Evolutionary conservation across 2,329 filamentous ascomycete genomes (phyloP), one percentile per base, ranked within the genome.

Genomic region (Neonectria magnoliae): DNA sequence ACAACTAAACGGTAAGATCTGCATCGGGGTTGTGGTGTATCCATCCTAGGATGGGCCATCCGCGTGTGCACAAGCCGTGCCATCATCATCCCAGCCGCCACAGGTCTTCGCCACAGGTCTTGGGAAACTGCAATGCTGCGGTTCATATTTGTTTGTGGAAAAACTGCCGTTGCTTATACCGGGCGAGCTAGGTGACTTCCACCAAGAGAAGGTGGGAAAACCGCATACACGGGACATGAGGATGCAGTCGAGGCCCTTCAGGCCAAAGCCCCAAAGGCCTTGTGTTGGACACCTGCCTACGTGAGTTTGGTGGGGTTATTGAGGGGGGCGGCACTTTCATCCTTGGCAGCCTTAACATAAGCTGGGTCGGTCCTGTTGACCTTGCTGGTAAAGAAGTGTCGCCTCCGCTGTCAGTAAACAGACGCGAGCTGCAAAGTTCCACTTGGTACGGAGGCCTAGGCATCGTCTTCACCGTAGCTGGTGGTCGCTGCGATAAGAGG

Each of bases 401-500:
- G n/a, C n/a, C n/a, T 29, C 48, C n/a, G 48, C 29, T 33, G 20
- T 33, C 45, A 29, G 25, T 31, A 1, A 50, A 50, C 45, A 50
- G 14, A 22, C 47, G 18, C 18, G 48, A 51, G 33, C n/a, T 18
- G 44, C 14, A 14, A 50, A 51, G 48, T 51, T 51, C 48, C 48
- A 51, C 48, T 51, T 36, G 10, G 48, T 51, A n/a, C n/a, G n/a
- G 25, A 9, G 47, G 27, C 18, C 48, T 14, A 20, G 11, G 29
- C 27, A 50, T 33, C 11, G 18, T 13, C 47, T 8, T 50, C 27
- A 33, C 31, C 31, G 27, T 41, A 53, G 54, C 41, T 50, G 22
- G 25, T 41, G 29, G 53, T 62, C 31, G 18, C 31, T 48, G 54
- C 60, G 60, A 62, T 57, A 62, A 33, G 48, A 50, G 54, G 54